phyloP scores from a whole-genome alignment of 805 yeast species.

The Myxozyma lipomycoides region DNA sequence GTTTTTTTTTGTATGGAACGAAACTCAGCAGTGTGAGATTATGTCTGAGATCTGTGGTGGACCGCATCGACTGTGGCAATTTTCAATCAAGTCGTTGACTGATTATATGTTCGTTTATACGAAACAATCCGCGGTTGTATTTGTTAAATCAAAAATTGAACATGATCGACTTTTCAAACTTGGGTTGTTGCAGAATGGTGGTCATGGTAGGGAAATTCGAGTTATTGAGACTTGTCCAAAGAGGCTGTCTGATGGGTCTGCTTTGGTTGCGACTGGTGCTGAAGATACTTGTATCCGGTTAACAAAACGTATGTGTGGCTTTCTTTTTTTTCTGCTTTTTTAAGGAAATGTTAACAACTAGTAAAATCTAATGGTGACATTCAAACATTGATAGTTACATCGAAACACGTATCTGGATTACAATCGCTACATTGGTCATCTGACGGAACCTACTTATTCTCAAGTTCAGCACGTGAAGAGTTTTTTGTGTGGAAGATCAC shows the following conservation, averaged over 20 bases:
- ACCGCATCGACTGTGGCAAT: constrained; percentile 78
- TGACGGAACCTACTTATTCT: constrained; percentile 42
- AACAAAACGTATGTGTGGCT: constrained; percentile 28
- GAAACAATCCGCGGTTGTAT: constrained; percentile 41
- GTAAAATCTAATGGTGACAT: constrained; percentile 43
- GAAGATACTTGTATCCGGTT: constrained; percentile 81
- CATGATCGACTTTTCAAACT: background rate
- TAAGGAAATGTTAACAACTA: constrained; percentile 34
- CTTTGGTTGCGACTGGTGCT: constrained; percentile 66
- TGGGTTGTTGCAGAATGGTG: constrained; percentile 50
- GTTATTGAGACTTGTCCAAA: constrained; percentile 55
- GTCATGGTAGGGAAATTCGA: constrained; percentile 91
- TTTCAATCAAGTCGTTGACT: constrained; percentile 34
- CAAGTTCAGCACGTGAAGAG: constrained; percentile 76
- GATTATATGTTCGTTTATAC: constrained; percentile 54
- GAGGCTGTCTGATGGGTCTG: constrained; percentile 33
- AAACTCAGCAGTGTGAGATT: constrained; percentile 66
- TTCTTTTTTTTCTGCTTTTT: background rate
- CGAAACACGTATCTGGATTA: constrained; percentile 84
- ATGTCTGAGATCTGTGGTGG: constrained; percentile 82
- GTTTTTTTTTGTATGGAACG: constrained; percentile 76
- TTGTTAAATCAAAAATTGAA: constrained; percentile 37
- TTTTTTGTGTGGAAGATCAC: constrained; percentile 70
- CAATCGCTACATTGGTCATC: constrained; percentile 60
- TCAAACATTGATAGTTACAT: constrained; percentile 53